phyloP scores from a whole-genome alignment of 768 basidiomycete species.

The Gymnopilus dilepis region DNA sequence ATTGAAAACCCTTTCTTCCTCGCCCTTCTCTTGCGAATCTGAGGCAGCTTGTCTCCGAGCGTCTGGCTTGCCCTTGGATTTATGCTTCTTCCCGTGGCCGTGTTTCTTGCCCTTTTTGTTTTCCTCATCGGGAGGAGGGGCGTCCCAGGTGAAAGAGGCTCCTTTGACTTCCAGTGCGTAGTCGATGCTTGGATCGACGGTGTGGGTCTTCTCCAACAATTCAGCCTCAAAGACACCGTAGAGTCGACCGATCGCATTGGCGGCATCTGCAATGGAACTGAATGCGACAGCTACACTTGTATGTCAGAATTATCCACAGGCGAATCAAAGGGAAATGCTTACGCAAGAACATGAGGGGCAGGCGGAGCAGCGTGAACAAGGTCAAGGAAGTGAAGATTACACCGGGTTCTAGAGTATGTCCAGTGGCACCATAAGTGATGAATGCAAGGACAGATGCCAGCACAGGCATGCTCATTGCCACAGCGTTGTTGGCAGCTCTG shows the following conservation, averaged over 20 bases:
- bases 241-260: constrained; percentile 79
- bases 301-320: constrained; percentile 10
- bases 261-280: constrained; percentile 83
- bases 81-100: constrained; percentile 14
- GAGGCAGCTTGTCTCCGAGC: constrained; percentile 44
- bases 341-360: constrained; percentile 81
- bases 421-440: constrained; percentile 76
- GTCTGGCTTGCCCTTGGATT: constrained; percentile 26
- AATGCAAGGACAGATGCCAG: constrained; percentile 81
- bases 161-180: constrained; percentile 69
- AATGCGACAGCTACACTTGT: constrained; percentile 62
- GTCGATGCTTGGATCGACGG: constrained; percentile 58
- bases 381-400: constrained; percentile 85
- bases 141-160: constrained; percentile 89
- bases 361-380: constrained; percentile 80
- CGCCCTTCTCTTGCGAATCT: constrained; percentile 31
- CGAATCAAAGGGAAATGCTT: constrained; percentile 27
- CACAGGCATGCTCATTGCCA: constrained; percentile 74
- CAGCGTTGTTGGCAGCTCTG: constrained; percentile 68
- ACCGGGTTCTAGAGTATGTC: constrained; percentile 70
- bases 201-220: constrained; percentile 60
- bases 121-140: constrained; percentile 57
- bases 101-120: constrained; percentile 29
- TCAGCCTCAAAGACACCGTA: constrained; percentile 87
- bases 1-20: constrained; percentile 60